A percentile compares a stretch with the other conserved stretches of the same genome.
Evolutionary conservation across 805 yeast genomes (phyloP).

Genomic region (Yarrowia divulgata): DNA sequence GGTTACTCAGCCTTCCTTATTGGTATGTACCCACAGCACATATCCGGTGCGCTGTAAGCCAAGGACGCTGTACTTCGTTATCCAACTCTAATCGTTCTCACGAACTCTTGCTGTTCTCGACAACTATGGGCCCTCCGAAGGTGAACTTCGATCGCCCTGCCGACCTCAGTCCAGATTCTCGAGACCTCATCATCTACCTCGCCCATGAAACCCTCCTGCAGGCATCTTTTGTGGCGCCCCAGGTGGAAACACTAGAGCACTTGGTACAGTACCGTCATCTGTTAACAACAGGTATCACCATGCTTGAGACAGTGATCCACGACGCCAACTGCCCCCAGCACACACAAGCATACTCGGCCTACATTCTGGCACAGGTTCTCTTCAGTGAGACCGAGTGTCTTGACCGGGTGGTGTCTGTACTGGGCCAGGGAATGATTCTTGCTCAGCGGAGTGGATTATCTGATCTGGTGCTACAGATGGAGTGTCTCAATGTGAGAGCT

Average conservation of each 20-base stretch:
- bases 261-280: slow-evolving; percentile 19
- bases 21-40: slow-evolving; percentile 7
- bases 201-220: slow-evolving; percentile 13
- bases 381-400: slow-evolving; percentile 38
- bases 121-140: background rate
- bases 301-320: slow-evolving; percentile 23
- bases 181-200: background rate
- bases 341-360: slow-evolving; percentile 8
- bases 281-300: slow-evolving; percentile 9
- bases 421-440: slow-evolving; percentile 30
- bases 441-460: slow-evolving; percentile 18
- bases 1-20: background rate
- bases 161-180: slow-evolving; percentile 11
- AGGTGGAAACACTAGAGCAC: background rate
- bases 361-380: slow-evolving; percentile 39
- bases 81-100: background rate
- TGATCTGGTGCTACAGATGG: slow-evolving; percentile 33
- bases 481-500: slow-evolving; percentile 35
- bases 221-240: slow-evolving; percentile 3
- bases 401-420: slow-evolving; percentile 14
- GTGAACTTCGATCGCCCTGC: background rate
- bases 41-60: background rate
- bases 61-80: slow-evolving; percentile 5
- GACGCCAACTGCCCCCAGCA: slow-evolving; percentile 37
- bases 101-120: background rate